phyloP scores from a whole-genome alignment of 2,329 filamentous ascomycete genomes.

The Fusarium transvaalense region DNA sequence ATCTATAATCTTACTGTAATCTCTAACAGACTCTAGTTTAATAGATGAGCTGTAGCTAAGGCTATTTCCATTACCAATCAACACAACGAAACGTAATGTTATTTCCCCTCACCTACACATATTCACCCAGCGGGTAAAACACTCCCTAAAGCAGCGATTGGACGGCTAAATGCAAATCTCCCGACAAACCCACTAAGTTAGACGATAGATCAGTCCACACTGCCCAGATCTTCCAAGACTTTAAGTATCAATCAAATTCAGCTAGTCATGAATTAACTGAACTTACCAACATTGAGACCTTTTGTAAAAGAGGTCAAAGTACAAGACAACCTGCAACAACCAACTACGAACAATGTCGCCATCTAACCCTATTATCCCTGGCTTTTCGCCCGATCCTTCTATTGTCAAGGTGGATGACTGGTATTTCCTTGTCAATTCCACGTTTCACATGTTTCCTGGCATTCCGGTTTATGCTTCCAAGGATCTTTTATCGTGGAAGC shows the following conservation, averaged over 20 bases:
- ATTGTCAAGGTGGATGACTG: slow-evolving; percentile 23
- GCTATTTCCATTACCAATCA: too few species aligned
- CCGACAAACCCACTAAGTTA: neutral
- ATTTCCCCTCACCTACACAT: neutral
- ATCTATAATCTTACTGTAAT: too few species aligned
- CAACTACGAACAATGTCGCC: slow-evolving; percentile 11
- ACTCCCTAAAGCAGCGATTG: neutral
- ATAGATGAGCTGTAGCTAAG: too few species aligned
- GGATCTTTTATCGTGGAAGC: slow-evolving; percentile 17
- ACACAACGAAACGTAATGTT: too few species aligned
- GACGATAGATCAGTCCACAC: neutral
- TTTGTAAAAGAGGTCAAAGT: neutral
- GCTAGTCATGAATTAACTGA: neutral
- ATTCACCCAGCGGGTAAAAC: neutral
- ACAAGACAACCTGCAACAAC: neutral
- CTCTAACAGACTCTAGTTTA: too few species aligned
- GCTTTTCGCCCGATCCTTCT: slow-evolving; percentile 25
- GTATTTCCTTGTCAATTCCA: slow-evolving; percentile 28
- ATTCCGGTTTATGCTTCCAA: slow-evolving; percentile 17
- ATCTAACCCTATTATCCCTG: slow-evolving; percentile 24
- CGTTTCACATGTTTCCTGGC: slow-evolving; percentile 27
- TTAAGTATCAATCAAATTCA: slow-evolving; percentile 11
- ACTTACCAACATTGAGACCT: neutral
- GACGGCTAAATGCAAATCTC: slow-evolving; percentile 7
- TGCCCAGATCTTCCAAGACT: neutral